A percentile compares a stretch with the other conserved stretches of the same genome.
Conservation (phyloP, 164 flowering plant species). For the Piper betle region DNA sequence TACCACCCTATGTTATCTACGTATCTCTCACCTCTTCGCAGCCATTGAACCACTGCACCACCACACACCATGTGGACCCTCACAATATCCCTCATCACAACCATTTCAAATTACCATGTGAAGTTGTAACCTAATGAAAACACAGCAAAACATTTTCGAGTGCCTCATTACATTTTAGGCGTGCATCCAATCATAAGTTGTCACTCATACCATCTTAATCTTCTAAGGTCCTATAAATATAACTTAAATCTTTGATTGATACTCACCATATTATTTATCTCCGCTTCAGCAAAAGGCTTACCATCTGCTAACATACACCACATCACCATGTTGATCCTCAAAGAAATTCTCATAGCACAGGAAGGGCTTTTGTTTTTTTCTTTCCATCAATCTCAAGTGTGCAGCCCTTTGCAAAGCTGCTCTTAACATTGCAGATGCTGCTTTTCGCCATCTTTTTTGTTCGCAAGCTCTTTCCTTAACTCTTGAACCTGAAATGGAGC, state of each 20-base stretch:
- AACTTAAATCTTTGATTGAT: not conserved
- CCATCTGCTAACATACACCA: constrained; percentile 99
- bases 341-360: constrained; percentile 96
- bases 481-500: constrained; percentile 45
- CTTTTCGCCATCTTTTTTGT: constrained; percentile 63
- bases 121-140: too few relatives aligned
- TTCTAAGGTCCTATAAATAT: too few relatives aligned
- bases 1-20: too few relatives aligned
- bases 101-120: too few relatives aligned
- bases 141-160: too few relatives aligned
- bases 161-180: too few relatives aligned
- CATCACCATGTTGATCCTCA: constrained; percentile 85
- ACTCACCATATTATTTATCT: constrained; percentile 93
- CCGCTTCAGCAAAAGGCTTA: constrained; percentile 97
- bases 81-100: too few relatives aligned
- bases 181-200: too few relatives aligned
- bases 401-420: constrained; percentile 89
- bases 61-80: too few relatives aligned
- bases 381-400: constrained; percentile 82
- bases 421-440: constrained; percentile 72
- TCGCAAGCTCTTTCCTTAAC: constrained; percentile 58
- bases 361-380: constrained; percentile 97
- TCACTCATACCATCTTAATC: not conserved
- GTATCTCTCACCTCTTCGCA: too few relatives aligned
- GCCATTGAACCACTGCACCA: too few relatives aligned